phyloP scores from a whole-genome alignment of 768 basidiomycete species.

The Leccinum disarticulatum region DNA sequence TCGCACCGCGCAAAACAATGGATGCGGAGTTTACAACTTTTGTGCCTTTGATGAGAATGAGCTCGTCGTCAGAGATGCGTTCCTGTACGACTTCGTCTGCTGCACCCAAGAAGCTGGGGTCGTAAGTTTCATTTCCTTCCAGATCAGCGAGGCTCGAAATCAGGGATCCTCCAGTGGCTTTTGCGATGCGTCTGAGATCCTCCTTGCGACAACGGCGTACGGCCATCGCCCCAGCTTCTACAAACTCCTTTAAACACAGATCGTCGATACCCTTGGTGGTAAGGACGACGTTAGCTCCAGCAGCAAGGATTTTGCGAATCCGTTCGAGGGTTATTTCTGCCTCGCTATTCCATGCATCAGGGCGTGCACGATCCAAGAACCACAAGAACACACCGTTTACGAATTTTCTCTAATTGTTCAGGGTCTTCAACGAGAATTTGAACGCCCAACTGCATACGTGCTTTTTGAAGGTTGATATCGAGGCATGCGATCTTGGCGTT shows the following conservation, averaged over 20 bases:
- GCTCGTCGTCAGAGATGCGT: constrained; percentile 96
- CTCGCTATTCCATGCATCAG: constrained; percentile 58
- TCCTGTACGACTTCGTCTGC: constrained; percentile 98
- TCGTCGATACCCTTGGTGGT: constrained; percentile 99
- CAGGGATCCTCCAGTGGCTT: constrained; percentile 92
- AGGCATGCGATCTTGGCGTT: constrained; percentile 98
- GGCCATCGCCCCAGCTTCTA: constrained; percentile 98
- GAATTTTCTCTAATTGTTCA: constrained; percentile 92
- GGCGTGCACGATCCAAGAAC: background rate
- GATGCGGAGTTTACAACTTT: constrained; percentile 94
- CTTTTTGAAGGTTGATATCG: constrained; percentile 96
- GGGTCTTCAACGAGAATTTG: constrained; percentile 98
- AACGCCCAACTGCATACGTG: constrained; percentile 96
- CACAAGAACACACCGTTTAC: constrained; percentile 65
- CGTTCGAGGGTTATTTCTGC: constrained; percentile 94
- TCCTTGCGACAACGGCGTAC: constrained; percentile 97
- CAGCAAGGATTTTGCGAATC: constrained; percentile 91
- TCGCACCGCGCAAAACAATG: constrained; percentile 92
- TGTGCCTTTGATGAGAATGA: constrained; percentile 96
- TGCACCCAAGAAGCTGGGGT: constrained; percentile 82
- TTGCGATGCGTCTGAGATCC: constrained; percentile 94
- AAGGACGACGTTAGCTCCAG: constrained; percentile 95
- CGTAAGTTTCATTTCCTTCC: constrained; percentile 97
- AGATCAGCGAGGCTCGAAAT: constrained; percentile 93
- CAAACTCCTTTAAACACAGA: constrained; percentile 96